Evolutionary conservation across 2,329 filamentous ascomycete genomes (phyloP), one percentile per base, ranked within the genome.

Genomic region (Hymenoscyphus fraxineus): DNA sequence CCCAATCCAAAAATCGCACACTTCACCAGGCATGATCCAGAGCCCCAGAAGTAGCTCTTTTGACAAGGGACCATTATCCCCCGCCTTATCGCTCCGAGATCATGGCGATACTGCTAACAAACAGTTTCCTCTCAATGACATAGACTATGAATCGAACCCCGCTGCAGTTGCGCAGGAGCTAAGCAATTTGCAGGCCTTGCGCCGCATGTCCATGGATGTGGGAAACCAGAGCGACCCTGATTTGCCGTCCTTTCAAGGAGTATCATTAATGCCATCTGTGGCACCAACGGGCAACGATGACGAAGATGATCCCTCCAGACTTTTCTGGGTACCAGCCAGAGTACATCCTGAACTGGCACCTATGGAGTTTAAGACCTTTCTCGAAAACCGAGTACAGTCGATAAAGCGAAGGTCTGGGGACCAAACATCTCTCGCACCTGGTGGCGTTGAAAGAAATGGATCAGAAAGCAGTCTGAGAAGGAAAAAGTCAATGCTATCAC

Each of bases 261-360:
- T 87, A 74, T 84, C 84, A 5, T 78, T 88, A 47, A 85, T 92
- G 79, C 88, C 91, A 2, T 83, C 89, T 19, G 84, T 89, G 67
- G 89, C 91, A 19, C 91, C 91, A 1, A 87, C 83, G 2, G 85
- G 87, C 39, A 85, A 86, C 66, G 90, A 92, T 67, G 90, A 96
- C 72, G 93, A 96, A 75, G 90, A 93, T 71, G 94, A 98, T 75
- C 87, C 92, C 7, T 93, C 93, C 1, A 86, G 93, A 67, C 79
- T 98, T 65, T 91, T 98, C 69, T 99, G 95, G 95, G 95, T 99
- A 6, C 95, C 95, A 5, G 95, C 95, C 31, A 87, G 93, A 65
- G 84, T 99, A 35, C 95, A 99, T 73, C 95, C 95, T 0, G 95
- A 99, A 77, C 82, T 99, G 59, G 95, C 95, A 2, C 95, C 95